Conservation (phyloP, 805 yeast species). For the Saccharomycopsis capsularis region DNA sequence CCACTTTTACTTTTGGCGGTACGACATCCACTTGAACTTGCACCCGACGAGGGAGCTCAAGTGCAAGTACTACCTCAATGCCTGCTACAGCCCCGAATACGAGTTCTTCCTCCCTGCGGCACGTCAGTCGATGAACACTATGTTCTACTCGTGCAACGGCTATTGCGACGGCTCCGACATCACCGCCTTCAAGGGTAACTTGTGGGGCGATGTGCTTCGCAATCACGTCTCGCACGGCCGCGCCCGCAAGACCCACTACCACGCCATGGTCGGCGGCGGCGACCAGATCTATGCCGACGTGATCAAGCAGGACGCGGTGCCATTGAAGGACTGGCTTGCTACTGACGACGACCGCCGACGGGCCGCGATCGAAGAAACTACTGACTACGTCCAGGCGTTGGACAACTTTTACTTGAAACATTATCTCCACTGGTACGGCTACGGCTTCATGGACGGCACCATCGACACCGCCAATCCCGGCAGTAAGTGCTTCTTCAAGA, state of each 20-base stretch:
- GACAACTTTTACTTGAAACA: constrained; percentile 62
- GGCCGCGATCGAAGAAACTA: constrained; percentile 34
- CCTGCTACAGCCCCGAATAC: constrained; percentile 34
- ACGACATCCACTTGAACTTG: constrained; percentile 45
- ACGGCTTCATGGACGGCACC: constrained; percentile 74
- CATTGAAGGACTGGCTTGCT: constrained; percentile 54
- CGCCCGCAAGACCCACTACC: constrained; percentile 45
- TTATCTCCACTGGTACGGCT: constrained; percentile 84
- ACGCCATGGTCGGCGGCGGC: constrained; percentile 97
- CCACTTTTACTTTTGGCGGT: constrained; percentile 61
- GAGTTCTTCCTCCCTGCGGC: constrained; percentile 64
- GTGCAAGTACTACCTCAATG: constrained; percentile 58
- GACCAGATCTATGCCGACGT: constrained; percentile 91
- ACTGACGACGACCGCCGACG: constrained; percentile 43
- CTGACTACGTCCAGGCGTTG: constrained; percentile 38
- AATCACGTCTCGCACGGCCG: constrained; percentile 38
- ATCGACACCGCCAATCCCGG: too few species aligned
- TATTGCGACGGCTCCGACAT: constrained; percentile 72
- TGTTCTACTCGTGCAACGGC: constrained; percentile 88
- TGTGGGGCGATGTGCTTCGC: constrained; percentile 80
- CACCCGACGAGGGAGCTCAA: constrained; percentile 43
- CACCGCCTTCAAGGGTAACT: constrained; percentile 54
- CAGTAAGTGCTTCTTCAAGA: constrained; percentile 56
- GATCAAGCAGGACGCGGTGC: constrained; percentile 49
- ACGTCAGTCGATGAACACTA: constrained; percentile 64